Conservation (phyloP, 257 asterid species). For the Haberlea rhodopensis region DNA sequence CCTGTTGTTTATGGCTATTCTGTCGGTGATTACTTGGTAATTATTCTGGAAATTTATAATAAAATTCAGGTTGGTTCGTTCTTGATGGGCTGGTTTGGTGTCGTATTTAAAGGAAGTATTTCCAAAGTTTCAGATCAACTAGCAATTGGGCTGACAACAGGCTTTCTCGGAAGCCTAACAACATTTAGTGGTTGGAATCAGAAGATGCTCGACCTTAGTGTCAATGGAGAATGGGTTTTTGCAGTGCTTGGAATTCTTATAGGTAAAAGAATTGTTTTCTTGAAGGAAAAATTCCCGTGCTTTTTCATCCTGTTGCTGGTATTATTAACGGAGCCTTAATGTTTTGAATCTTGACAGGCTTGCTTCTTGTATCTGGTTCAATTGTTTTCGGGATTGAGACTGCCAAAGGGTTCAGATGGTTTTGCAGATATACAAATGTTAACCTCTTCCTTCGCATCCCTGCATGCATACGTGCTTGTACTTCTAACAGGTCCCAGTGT, state of each 20-base stretch:
- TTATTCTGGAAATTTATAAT: too few species aligned
- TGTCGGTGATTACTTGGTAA: neutral
- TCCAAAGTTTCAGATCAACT: constrained; percentile 57
- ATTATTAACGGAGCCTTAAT: neutral
- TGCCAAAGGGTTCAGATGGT: constrained; percentile 60
- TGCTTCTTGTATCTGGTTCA: constrained; percentile 63
- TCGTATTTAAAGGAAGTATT: constrained; percentile 72
- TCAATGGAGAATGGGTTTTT: constrained; percentile 67
- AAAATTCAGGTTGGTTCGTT: constrained; percentile 90
- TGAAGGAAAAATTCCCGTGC: neutral
- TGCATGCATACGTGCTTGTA: constrained; percentile 20
- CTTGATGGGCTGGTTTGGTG: constrained; percentile 97
- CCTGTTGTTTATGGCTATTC: neutral
- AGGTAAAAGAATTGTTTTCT: constrained; percentile 37
- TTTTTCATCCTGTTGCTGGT: constrained; percentile 1
- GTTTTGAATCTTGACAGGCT: constrained; percentile 44
- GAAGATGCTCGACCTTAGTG: constrained; percentile 78
- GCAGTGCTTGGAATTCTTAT: constrained; percentile 60
- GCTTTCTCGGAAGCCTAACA: constrained; percentile 91
- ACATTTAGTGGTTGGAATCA: constrained; percentile 99
- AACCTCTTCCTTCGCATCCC: neutral
- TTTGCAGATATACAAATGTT: constrained; percentile 25
- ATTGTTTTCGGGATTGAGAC: constrained; percentile 71
- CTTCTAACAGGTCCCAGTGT: constrained; percentile 27
- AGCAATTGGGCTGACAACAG: constrained; percentile 78